Evolutionary conservation across 164 flowering plant genomes (phyloP), one percentile per base, ranked within the genome.

Genomic region (Berberis vulgaris): DNA sequence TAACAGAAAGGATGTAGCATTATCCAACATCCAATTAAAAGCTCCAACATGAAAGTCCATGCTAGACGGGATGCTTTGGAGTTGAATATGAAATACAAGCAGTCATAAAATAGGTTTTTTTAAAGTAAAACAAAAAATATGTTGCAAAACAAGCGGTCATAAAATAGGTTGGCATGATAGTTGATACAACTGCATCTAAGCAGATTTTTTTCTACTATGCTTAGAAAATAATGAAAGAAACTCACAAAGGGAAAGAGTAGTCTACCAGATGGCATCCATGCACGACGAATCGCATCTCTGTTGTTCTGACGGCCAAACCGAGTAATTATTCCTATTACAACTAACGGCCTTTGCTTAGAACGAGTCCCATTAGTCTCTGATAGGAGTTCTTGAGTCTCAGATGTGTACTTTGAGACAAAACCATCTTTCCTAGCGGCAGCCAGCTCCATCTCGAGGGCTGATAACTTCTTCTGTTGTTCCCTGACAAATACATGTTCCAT

Each of bases 251-350:
- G 68, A 38, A 13, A 60, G 44, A 7, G 62, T 46, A 68, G 49
- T 53, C 61, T 85, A 90, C 98, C 98, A 64, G 81, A 76, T 73
- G 87, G 84, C 91, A 88, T 82, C 96, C 98, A 93, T 55, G 97
- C 96, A 73, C 76, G 85, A 56, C 98, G 84, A 59, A 93, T 82
- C n/a, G 96, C 96, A 72, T 88, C 85, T 69, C 97, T 83, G 43
- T 85, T 86, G 50, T 81, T 86, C 68, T 77, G 79, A 63, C 78
- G 86, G 45, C 92, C 92, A 81, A 88, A 90, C 26, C 57, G 71
- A 7, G 98, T 90, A 43, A 81, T 11, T 38, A 93, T 80, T 61
- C 98, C 98, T 53, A 93, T 72, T 42, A 93, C 96, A 57, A 79
- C 84, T 46, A 86, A 66, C 43, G 77, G 78, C 65, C 74, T 84